Percentiles rank a stretch among this genome's conserved stretches.
Evolutionary conservation across 2,329 filamentous ascomycete genomes (phyloP).

Genomic region (Colletotrichum truncatum): DNA sequence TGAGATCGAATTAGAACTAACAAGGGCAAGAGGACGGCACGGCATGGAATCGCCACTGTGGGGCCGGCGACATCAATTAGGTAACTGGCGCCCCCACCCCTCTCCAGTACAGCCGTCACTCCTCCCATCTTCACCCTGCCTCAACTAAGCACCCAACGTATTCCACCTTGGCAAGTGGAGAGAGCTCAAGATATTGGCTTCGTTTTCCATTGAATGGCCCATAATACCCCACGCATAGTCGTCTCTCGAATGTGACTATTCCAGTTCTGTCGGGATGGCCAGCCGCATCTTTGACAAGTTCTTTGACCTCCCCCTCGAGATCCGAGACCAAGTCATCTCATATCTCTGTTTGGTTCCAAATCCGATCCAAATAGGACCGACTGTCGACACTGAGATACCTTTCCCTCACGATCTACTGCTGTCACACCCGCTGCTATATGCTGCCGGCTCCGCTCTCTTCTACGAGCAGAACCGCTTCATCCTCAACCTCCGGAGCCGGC

Average conservation of each 20-base stretch:
- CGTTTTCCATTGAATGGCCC: background rate
- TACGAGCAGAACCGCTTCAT: conserved; percentile 39
- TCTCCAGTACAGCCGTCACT: conserved; percentile 4
- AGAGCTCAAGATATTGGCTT: background rate
- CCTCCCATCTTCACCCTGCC: background rate
- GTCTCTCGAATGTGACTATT: background rate
- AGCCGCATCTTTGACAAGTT: conserved; percentile 33
- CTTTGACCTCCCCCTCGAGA: conserved; percentile 40
- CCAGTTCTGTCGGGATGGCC: background rate
- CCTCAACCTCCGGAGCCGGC: conserved; percentile 29
- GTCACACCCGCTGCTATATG: conserved; percentile 34
- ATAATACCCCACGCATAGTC: background rate
- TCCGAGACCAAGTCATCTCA: conserved; percentile 38
- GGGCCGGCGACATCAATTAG: background rate
- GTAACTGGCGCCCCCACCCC: background rate
- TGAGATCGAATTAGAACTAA: conserved; percentile 23
- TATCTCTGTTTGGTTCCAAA: conserved; percentile 34
- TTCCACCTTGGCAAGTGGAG: background rate
- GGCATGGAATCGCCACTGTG: conserved; percentile 4
- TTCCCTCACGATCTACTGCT: conserved; percentile 34
- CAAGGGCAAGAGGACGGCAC: background rate
- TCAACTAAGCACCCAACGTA: background rate
- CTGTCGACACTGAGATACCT: conserved; percentile 7
- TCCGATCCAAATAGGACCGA: conserved; percentile 33
- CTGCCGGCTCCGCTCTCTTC: conserved; percentile 36